phyloP scores from a whole-genome alignment of 1,284 basidiomycete species.

The Pyrrhoderma noxium region DNA sequence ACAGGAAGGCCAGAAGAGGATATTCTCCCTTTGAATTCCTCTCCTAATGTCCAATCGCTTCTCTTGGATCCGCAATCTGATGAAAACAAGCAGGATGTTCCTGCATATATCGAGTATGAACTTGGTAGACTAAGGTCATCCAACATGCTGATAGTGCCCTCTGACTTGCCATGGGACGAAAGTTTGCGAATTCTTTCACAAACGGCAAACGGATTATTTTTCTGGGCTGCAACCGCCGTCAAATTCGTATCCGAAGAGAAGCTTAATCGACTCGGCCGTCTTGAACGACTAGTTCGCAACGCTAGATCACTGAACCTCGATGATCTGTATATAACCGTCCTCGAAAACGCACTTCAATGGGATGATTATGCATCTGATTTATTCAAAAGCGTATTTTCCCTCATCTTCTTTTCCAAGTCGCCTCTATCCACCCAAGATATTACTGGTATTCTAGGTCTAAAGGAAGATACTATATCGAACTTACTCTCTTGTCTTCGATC shows the following conservation, averaged over 20 bases:
- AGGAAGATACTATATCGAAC: too few relatives aligned
- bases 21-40: too few relatives aligned
- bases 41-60: too few relatives aligned
- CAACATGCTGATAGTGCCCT: too few relatives aligned
- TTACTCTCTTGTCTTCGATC: background rate
- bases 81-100: too few relatives aligned
- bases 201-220: constrained; percentile 24
- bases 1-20: too few relatives aligned
- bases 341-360: too few relatives aligned
- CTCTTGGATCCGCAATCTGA: too few relatives aligned
- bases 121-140: too few relatives aligned
- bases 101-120: too few relatives aligned
- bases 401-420: background rate
- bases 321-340: background rate
- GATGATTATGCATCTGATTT: background rate
- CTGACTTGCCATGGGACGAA: background rate
- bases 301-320: background rate
- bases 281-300: background rate
- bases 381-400: background rate
- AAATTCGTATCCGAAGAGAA: constrained; percentile 17
- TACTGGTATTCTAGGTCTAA: background rate
- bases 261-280: background rate
- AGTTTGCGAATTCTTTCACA: constrained; percentile 21
- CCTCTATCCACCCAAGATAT: background rate
- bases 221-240: constrained; percentile 27